Evolutionary conservation across 2,329 filamentous ascomycete genomes (phyloP), one percentile per base, ranked within the genome.

Genomic region (Ceratocystis cacaofunesta): DNA sequence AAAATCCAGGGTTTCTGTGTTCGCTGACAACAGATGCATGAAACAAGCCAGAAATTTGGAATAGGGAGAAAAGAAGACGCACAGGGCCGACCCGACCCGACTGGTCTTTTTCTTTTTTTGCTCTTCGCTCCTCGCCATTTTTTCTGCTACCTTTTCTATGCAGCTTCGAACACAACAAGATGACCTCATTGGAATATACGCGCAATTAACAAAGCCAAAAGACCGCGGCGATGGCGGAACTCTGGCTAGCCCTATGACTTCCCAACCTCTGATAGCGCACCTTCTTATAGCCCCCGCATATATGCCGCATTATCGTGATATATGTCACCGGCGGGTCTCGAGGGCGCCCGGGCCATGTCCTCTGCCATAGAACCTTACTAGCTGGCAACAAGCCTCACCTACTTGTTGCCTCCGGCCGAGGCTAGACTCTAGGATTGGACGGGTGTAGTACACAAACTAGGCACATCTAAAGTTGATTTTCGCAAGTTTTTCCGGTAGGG

Each of bases 271-370:
- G 15, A 15, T 32, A 57, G 63, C 43, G 55, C 22, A 22, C 32
- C 25, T 61, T 61, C 48, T 36, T 22, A 48, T 32, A 58, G 52
- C 52, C 52, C 28, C 52, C 28, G 52, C 52, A 58, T 58, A 58
- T 58, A 58, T 58, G 52, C 25, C 52, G 52, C 52, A 30, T 58
- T 36, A 58, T 58, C 52, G 15, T 17, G n/a, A 58, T 15, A 58
- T 58, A 58, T 58, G 52, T 58, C 52, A 58, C 25, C 10, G 52
- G 52, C 28, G 52, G 52, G 52, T 32, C 52, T 32, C 15, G 28
- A 17, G 28, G 28, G n/a, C 52, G 52, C 52, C 52, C 5, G 28
- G 52, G 22, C 28, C 52, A 58, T 17, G 28, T n/a, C 52, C 22
- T 58, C 52, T 32, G 52, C 52, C 15, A 17, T 32, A n/a, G 19